Base-by-base conservation (phyloP, 768 basidiomycete species). In the Crucibulum laeve region DNA sequence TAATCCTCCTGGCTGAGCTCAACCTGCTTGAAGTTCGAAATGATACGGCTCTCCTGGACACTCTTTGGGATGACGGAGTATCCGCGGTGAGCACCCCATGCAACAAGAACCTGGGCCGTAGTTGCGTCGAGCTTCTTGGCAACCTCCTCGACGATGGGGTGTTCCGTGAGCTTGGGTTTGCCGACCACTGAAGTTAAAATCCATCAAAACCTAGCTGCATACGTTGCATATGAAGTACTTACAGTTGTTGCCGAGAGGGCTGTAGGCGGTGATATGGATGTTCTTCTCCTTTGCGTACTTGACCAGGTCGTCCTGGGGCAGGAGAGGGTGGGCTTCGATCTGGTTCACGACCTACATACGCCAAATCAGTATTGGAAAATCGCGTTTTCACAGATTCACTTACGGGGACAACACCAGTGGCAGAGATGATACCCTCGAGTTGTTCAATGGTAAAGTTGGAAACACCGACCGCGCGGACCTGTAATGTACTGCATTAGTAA, bases 11-110 rank as follows among this genome's bases (percentile, higher is more conserved):
- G 56, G 56, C 69, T 73, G 42, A 91, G 67, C 54, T 74, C 70
- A 41, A 90, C 72, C 56, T 90, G 82, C 65, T 86, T 60, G 69
- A 89, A 88, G 70, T 92, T 91, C 48, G 81, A 82, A 41, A 70
- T 58, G 64, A 90, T 84, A 30, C 86, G 84, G 3, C 69, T 77
- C 55, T 83, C 70, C 45, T 82, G 70, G 21, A 90, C 86, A 43
- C 79, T 82, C 74, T 93, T 92, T 14, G 91, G 91, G 54, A 92
- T 89, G 48, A 92, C 84, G 6, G 81, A 82, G 61, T 81, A 84
- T 10, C 89, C 91, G 32, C 88, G 76, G 52, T 81, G 59, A 26
- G 64, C 76, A 10, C 80, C 84, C 89, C 89, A 94, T 0, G 88
- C 87, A 47, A 95, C 66, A 43, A 93, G 72, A 26, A 93, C 84